Percentiles rank a stretch among this genome's conserved stretches.
Conservation (phyloP, 2,329 filamentous ascomycete genomes). For the Colletotrichum sojae region DNA sequence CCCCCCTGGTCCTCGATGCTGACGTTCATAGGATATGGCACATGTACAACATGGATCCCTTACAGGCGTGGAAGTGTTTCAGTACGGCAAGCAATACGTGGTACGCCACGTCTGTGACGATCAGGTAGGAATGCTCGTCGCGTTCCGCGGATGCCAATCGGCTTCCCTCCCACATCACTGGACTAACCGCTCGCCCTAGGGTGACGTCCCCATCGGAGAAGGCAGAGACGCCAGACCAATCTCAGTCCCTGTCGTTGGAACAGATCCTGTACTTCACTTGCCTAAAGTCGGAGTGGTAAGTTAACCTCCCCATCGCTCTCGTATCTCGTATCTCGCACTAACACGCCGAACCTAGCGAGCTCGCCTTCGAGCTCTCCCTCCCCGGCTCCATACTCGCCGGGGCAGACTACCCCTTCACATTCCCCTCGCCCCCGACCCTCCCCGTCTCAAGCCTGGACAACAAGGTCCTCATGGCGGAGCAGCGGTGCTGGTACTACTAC, state of each 20-base stretch:
- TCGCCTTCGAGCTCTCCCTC: slow-evolving; percentile 34
- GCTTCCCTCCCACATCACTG: too few relatives aligned
- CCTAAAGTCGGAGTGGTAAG: slow-evolving; percentile 38
- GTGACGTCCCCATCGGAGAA: slow-evolving; percentile 14
- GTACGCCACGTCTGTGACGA: slow-evolving; percentile 35
- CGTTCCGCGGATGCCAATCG: too few relatives aligned
- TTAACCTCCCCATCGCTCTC: neutral
- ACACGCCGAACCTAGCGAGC: slow-evolving; percentile 1
- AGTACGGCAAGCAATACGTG: slow-evolving; percentile 39
- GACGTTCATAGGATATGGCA: slow-evolving; percentile 36
- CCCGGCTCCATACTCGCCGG: slow-evolving; percentile 34
- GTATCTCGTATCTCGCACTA: neutral
- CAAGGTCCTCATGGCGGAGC: slow-evolving; percentile 32
- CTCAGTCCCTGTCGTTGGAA: slow-evolving; percentile 25
- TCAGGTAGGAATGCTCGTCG: slow-evolving; percentile 4
- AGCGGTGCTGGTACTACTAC: slow-evolving; percentile 41
- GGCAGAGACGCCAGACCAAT: slow-evolving; percentile 17
- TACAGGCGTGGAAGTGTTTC: slow-evolving; percentile 41
- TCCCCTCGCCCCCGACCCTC: slow-evolving; percentile 30
- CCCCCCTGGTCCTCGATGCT: neutral
- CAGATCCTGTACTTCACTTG: slow-evolving; percentile 40
- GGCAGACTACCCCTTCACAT: slow-evolving; percentile 29
- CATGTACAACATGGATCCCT: slow-evolving; percentile 41
- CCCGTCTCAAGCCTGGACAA: slow-evolving; percentile 22
- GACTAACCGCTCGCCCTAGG: slow-evolving; percentile 1